Evolutionary conservation across 164 flowering plant species (phyloP), one percentile per base, ranked within the genome.

Genomic region (Aristolochia fimbriata): DNA sequence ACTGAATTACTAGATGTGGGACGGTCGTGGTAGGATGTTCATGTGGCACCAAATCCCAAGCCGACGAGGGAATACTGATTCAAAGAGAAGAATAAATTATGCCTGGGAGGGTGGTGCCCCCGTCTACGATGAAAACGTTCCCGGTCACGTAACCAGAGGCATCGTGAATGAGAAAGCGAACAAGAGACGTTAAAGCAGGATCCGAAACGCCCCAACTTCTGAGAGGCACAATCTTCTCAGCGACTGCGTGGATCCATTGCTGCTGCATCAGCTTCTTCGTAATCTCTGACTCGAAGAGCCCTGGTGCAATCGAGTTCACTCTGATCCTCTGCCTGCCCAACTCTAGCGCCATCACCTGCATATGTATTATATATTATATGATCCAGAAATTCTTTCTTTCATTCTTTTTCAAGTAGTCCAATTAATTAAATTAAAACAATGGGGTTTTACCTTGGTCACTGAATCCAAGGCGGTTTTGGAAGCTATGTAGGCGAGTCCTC

Each of bases 381-480:
- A n/a, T n/a, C n/a, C n/a, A n/a, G n/a, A n/a, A n/a, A n/a, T n/a
- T 45, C 41, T 27, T 27, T 27, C 30, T 27, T 5, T 27, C n/a
- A 5, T 27, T 27, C 30, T 27, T 27, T 27, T 27, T n/a, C n/a
- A n/a, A n/a, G 5, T 27, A 49, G 16, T 17, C 19, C 22, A 15
- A 17, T 49, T 51, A 22, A 19, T 19, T 1, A 0, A 11, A 3
- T 6, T 51, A 19, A 51, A 24, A 23, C n/a, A 3, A 51, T 22
- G 31, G 23, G 9, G 3, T 7, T 15, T 23, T 74, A 88, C 94
- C 94, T 62, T 87, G 17, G 97, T 79, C 72, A 87, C 15, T 61
- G 73, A 27, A 67, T 80, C 75, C 6, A 85, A 14, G 24, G 68
- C 95, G 7, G 82, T 68, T 69, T 90, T 87, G 0, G 95, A 82